Evolutionary conservation across 2,329 filamentous ascomycete species (phyloP), one percentile per base, ranked within the genome.

Genomic region (Cordyceps fumosorosea): DNA sequence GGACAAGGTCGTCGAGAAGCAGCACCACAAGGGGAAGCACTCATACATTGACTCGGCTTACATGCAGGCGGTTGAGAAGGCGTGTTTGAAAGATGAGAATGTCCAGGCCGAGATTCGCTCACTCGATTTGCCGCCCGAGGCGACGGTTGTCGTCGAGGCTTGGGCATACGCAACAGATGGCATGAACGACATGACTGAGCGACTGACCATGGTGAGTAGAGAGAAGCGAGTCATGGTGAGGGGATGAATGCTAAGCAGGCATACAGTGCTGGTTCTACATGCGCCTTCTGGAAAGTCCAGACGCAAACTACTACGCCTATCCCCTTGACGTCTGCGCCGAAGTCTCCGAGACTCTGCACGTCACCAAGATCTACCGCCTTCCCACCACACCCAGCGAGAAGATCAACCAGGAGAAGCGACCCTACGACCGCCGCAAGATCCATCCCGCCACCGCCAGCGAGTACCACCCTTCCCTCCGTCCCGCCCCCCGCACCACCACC

Each of bases 91-190:
- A 0, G 74, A 83, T 50, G 40, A 65, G 0, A 60, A 69, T 18
- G 75, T 85, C 0, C 75, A 81, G 65, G 71, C 69, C 0, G 77
- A 79, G 56, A 77, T 82, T 22, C 56, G 68, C 2, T 68, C 67
- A 1, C 69, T 83, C 3, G 66, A 78, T 0, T 68, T 85, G 0
- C 81, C 82, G 0, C 65, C 71, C 5, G 77, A 73, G 1, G 74
- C 78, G 0, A 73, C 70, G 0, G 78, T 82, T 1, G 73, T 79
- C 3, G 75, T 82, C 44, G 82, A 85, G 65, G 76, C 82, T 0
- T 85, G 82, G 82, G 76, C 81, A 1, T 85, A 84, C 69, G 81
- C 76, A 0, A 78, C 79, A 0, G 80, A 84, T 67, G 81, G 81
- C 0, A 76, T 80, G 72, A 79, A 79, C 54, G 79, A 83, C 53